Base-by-base conservation (phyloP, 805 yeast genomes). In the Schwanniomyces polymorphus region DNA sequence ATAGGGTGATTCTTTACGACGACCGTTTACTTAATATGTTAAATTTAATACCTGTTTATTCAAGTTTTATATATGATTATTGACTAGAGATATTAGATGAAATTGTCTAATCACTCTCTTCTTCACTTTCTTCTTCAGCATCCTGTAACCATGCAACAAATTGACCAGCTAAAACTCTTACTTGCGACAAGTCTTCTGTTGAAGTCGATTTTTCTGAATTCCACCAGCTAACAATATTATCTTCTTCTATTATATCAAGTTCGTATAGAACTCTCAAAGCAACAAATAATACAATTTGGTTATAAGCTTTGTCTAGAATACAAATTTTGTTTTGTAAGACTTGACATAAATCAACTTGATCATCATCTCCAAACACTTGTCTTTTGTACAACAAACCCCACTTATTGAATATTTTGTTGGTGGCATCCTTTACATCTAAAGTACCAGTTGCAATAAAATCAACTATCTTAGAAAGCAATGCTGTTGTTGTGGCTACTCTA, bases 91-190 rank as follows among this genome's bases (percentile, higher is more conserved):
- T 37, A 37, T 16, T 23, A 37, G 6, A 5, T 23, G 9, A 21
- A 21, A 18, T n/a, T n/a, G 29, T 46, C 35, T 45, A 45, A 37
- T 74, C 78, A 34, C 63, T 58, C 23, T 50, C 55, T 9, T 65
- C 70, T 33, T 63, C 63, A 41, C 64, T 64, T 56, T 84, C 90
- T 51, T 81, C 86, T 38, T 76, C 84, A 0, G 97, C 97, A 41
- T 84, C 88, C 57, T 79, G 79, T 49, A 92, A 76, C 97, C 97
- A 91, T 16, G 84, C 88, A 17, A 92, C 77, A 84, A 92, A 92
- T 64, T 84, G 85, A 7, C 70, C 79, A 2, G 89, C 83, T 53
- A 81, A 74, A 26, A 61, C 72, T 48, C 86, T 78, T 16, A 84
- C 84, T 25, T 69, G 72, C 12, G 61, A 58, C 37, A 80, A 70